Percentiles rank a stretch among this genome's conserved stretches.
Evolutionary conservation across 164 flowering plant species (phyloP).

Genomic region (Stephania cephalantha): DNA sequence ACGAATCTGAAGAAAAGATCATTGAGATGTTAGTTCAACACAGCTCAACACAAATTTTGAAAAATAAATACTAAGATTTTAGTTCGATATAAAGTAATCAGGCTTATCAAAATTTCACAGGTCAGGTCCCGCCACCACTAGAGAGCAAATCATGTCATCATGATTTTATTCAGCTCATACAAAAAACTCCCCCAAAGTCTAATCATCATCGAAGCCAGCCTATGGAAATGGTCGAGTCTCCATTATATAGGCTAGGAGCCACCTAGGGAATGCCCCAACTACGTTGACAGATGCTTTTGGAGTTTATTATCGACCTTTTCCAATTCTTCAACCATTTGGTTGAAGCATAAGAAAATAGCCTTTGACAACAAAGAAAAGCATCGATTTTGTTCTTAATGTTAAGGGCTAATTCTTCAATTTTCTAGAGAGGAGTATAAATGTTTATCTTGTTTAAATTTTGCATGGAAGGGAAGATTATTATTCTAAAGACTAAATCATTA

Average conservation of each 20-base stretch:
- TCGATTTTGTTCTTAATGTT: not conserved
- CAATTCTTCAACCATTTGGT: not conserved
- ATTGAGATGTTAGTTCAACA: not conserved
- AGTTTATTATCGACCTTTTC: not conserved
- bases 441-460: not conserved
- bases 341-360: not conserved
- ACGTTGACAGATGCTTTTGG: not conserved
- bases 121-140: too few species aligned
- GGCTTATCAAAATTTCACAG: not conserved
- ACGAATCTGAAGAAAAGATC: slow-evolving; percentile 57
- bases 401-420: not conserved
- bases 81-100: not conserved
- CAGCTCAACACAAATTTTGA: too few species aligned
- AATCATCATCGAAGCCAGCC: not conserved
- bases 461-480: not conserved
- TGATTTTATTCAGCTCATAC: too few species aligned
- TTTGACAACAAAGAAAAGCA: not conserved
- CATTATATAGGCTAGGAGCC: not conserved
- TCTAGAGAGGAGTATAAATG: not conserved
- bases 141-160: too few species aligned
- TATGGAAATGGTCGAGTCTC: not conserved
- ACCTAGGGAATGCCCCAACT: not conserved
- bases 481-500: not conserved
- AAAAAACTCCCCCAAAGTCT: too few species aligned
- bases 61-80: not conserved